phyloP scores from a whole-genome alignment of 495 filamentous ascomycete genomes.

The Neurospora sp. region DNA sequence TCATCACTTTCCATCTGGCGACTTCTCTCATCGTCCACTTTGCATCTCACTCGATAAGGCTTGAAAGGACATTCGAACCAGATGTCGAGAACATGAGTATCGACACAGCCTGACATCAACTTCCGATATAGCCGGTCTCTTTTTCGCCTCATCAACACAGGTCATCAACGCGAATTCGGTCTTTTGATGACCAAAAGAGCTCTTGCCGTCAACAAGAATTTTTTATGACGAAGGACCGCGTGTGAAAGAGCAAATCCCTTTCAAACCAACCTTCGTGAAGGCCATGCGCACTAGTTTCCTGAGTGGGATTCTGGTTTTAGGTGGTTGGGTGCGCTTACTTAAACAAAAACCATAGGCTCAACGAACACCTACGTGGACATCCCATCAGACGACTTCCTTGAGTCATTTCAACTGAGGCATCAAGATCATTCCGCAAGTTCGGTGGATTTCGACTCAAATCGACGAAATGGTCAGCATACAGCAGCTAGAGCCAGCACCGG shows the following conservation, averaged over 20 bases:
- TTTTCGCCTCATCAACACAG: background rate
- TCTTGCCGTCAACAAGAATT: background rate
- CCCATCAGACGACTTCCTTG: background rate
- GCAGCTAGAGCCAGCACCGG: conserved; percentile 27
- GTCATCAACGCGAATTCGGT: background rate
- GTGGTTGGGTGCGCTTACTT: conserved; percentile 4
- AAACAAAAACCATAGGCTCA: background rate
- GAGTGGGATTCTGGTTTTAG: background rate
- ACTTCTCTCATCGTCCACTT: background rate
- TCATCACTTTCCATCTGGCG: background rate
- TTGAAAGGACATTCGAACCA: background rate
- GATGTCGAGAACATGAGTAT: background rate
- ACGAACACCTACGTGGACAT: background rate
- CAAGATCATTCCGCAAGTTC: conserved; percentile 13
- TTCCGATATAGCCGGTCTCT: background rate
- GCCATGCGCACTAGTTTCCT: conserved; percentile 13
- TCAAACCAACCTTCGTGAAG: background rate
- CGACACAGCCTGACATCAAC: background rate
- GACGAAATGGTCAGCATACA: conserved; percentile 26
- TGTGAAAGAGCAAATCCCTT: background rate
- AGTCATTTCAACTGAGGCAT: background rate
- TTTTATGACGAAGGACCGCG: background rate
- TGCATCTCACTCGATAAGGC: background rate
- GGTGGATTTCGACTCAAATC: background rate
- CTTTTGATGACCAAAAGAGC: background rate